phyloP scores from a whole-genome alignment of 176 grass and related monocot species.

The Thinopyrum elongatum region DNA sequence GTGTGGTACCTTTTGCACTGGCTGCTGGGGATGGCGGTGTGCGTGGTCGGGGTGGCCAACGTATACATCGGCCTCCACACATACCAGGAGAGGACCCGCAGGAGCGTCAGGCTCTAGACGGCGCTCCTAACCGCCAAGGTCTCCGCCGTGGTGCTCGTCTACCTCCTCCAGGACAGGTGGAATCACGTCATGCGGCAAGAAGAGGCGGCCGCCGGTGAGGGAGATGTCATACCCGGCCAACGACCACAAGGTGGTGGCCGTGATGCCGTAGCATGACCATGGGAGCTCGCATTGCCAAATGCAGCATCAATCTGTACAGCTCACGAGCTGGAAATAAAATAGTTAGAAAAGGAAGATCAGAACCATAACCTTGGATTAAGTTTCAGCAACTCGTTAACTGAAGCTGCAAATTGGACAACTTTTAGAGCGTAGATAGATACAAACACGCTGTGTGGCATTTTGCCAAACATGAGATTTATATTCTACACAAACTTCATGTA shows the following conservation, averaged over 20 bases:
- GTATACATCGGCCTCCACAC: conserved; percentile 75
- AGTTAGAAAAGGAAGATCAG: too few relatives aligned
- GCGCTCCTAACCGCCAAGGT: conserved; percentile 77
- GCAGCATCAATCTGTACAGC: conserved; percentile 23
- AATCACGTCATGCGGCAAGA: conserved; percentile 49
- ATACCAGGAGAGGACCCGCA: conserved; percentile 59
- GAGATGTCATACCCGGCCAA: conserved; percentile 39
- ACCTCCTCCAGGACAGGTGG: not conserved
- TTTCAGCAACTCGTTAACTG: too few relatives aligned
- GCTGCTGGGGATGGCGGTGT: conserved; percentile 51
- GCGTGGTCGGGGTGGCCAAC: conserved; percentile 58
- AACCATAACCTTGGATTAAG: not conserved
- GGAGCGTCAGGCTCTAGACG: conserved; percentile 62
- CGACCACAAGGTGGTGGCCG: conserved; percentile 38
- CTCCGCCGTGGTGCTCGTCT: conserved; percentile 55
- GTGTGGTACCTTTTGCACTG: too few relatives aligned
- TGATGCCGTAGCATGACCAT: not conserved
- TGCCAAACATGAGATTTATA: too few relatives aligned
- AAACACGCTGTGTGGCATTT: too few relatives aligned
- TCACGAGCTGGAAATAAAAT: too few relatives aligned
- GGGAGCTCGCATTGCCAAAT: too few relatives aligned
- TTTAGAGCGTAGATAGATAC: too few relatives aligned
- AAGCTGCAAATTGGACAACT: too few relatives aligned
- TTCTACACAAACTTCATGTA: too few relatives aligned
- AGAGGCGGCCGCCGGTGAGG: not conserved